These are phyloP conservation scores for Phenoliferia sp. DNA, from an alignment of 1,284 basidiomycete species.

Conservation along the genomic window DNA sequence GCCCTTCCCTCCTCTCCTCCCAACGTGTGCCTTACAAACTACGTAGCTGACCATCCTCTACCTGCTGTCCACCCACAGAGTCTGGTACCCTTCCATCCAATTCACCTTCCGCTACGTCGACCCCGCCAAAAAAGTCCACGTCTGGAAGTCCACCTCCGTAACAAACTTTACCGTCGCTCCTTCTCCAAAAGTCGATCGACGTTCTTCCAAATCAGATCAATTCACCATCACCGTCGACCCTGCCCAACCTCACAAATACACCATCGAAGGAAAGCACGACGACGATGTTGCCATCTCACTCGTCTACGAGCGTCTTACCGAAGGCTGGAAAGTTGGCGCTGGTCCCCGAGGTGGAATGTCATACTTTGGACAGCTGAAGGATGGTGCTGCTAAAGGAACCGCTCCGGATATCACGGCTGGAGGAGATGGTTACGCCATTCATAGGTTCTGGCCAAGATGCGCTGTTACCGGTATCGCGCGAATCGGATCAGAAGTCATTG, in stretches of 20 bases:
- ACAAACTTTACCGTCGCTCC: slow-evolving; percentile 73
- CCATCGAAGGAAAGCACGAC: slow-evolving; percentile 72
- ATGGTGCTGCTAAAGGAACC: slow-evolving; percentile 37
- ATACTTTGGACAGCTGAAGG: slow-evolving; percentile 64
- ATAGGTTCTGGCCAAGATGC: slow-evolving; percentile 84
- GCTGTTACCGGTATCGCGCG: slow-evolving; percentile 56
- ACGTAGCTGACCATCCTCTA: background rate
- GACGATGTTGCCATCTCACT: slow-evolving; percentile 76
- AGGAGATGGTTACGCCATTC: slow-evolving; percentile 77
- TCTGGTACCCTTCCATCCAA: slow-evolving; percentile 93
- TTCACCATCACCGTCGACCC: slow-evolving; percentile 65
- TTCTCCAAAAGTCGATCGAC: slow-evolving; percentile 59
- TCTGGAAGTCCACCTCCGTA: slow-evolving; percentile 88
- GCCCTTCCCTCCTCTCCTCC: too few relatives aligned
- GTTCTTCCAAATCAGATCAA: slow-evolving; percentile 83
- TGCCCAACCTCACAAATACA: slow-evolving; percentile 61
- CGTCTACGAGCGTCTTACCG: slow-evolving; percentile 64
- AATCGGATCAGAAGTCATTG: slow-evolving; percentile 59
- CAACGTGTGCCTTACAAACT: too few relatives aligned
- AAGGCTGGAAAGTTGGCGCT: slow-evolving; percentile 88
- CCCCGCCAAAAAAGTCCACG: slow-evolving; percentile 65
- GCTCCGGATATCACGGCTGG: slow-evolving; percentile 32
- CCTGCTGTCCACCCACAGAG: slow-evolving; percentile 46
- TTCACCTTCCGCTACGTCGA: slow-evolving; percentile 90
- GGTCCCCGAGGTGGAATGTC: slow-evolving; percentile 84